Evolutionary conservation across 2,329 filamentous ascomycete genomes (phyloP).

Genomic region (Fusarium poae): DNA sequence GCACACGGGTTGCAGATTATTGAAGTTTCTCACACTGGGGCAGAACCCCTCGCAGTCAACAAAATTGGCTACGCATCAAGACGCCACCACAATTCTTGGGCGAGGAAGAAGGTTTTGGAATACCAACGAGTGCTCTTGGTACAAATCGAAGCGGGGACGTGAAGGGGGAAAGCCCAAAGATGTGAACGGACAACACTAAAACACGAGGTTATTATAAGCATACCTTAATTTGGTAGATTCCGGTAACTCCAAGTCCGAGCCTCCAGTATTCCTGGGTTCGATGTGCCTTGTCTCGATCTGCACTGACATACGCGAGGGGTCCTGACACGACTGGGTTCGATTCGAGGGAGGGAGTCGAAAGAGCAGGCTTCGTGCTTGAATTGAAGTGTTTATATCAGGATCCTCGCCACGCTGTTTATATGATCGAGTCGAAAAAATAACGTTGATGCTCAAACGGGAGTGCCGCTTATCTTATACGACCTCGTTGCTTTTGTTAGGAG

Average conservation of each 20-base stretch:
- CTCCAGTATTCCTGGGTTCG: neutral
- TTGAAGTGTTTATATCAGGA: neutral
- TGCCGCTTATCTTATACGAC: constrained; percentile 44
- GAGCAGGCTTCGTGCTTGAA: neutral
- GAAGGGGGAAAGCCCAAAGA: constrained; percentile 3
- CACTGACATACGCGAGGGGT: constrained; percentile 31
- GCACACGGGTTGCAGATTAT: constrained; percentile 17
- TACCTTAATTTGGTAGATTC: constrained; percentile 22
- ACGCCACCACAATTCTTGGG: constrained; percentile 37
- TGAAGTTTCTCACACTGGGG: constrained; percentile 33
- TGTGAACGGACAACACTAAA: neutral
- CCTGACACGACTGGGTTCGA: constrained; percentile 9
- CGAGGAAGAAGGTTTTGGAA: constrained; percentile 8
- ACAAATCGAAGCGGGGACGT: constrained; percentile 17
- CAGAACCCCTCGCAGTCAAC: constrained; percentile 26
- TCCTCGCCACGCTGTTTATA: constrained; percentile 2
- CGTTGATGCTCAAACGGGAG: constrained; percentile 28
- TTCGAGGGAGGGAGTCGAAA: neutral
- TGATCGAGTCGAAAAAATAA: constrained; percentile 8
- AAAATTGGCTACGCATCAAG: constrained; percentile 22
- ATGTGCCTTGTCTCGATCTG: constrained; percentile 27
- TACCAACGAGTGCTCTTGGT: constrained; percentile 22
- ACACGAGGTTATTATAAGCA: neutral
- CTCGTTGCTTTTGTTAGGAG: constrained; percentile 14
- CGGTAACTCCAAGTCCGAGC: constrained; percentile 24